phyloP scores from a whole-genome alignment of 768 basidiomycete genomes.

The Naganishia randhawae region DNA sequence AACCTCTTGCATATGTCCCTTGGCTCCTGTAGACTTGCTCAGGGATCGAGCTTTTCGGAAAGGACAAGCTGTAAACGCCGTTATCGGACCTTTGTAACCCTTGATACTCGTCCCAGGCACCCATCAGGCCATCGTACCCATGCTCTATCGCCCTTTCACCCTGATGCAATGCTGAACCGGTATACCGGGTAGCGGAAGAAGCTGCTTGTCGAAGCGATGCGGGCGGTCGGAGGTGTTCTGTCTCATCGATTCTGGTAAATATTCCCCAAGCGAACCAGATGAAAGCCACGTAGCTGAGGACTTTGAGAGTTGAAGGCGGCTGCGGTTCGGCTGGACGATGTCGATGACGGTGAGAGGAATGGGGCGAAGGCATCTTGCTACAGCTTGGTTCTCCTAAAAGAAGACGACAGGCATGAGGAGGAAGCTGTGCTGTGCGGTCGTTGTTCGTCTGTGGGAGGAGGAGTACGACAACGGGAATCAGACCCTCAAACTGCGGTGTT shows the following conservation, averaged over 20 bases:
- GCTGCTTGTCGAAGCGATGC: neutral
- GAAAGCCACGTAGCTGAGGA: slow-evolving; percentile 9
- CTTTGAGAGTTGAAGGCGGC: slow-evolving; percentile 13
- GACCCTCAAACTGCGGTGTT: too few species aligned
- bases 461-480: too few species aligned
- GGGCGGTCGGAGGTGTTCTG: slow-evolving; percentile 12
- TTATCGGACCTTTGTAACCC: slow-evolving; percentile 7
- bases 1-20: neutral
- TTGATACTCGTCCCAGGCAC: slow-evolving; percentile 14
- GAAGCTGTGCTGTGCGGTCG: too few species aligned
- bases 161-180: neutral
- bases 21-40: neutral
- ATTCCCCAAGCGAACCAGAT: slow-evolving; percentile 16
- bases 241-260: slow-evolving; percentile 14
- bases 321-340: neutral
- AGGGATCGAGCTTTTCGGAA: neutral
- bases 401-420: too few species aligned
- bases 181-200: neutral
- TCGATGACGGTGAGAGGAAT: slow-evolving; percentile 7
- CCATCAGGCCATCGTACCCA: slow-evolving; percentile 3
- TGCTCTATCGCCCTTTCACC: slow-evolving; percentile 11
- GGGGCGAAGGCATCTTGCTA: neutral
- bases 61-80: slow-evolving; percentile 10
- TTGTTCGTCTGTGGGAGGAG: too few species aligned
- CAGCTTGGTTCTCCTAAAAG: too few species aligned